phyloP scores from a whole-genome alignment of 2,329 filamentous ascomycete species.

The Bipolaris bicolor region DNA sequence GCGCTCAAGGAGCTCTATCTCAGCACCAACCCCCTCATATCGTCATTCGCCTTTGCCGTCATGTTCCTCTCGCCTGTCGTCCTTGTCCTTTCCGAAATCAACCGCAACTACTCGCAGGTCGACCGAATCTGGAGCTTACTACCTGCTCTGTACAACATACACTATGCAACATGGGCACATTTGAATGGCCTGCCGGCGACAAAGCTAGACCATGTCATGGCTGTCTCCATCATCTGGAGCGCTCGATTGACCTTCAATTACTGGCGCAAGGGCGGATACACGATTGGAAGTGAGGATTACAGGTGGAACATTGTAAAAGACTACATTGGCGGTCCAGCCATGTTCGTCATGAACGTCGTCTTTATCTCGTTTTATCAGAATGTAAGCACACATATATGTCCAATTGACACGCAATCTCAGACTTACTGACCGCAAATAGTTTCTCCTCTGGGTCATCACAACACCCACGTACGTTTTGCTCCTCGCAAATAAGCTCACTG shows the following conservation, averaged over 20 bases:
- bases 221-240: conserved; percentile 78
- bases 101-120: conserved; percentile 95
- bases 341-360: conserved; percentile 84
- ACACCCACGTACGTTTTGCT: conserved; percentile 85
- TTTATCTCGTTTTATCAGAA: conserved; percentile 86
- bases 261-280: conserved; percentile 92
- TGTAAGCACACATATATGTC: conserved; percentile 41
- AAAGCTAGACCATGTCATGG: conserved; percentile 73
- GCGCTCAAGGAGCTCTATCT: conserved; percentile 75
- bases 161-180: conserved; percentile 84
- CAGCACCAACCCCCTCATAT: conserved; percentile 84
- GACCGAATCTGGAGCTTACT: conserved; percentile 91
- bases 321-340: conserved; percentile 66
- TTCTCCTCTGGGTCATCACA: conserved; percentile 79
- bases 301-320: conserved; percentile 81
- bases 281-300: conserved; percentile 90
- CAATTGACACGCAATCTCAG: neutral
- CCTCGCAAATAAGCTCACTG: conserved; percentile 69
- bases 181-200: conserved; percentile 72
- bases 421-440: conserved; percentile 44
- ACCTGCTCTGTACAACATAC: conserved; percentile 83
- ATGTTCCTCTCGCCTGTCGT: conserved; percentile 74
- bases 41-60: conserved; percentile 72
- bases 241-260: conserved; percentile 96
- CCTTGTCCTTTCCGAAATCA: conserved; percentile 79